Conservation (phyloP, 768 basidiomycete species). For the Solioccasus polychromus region DNA sequence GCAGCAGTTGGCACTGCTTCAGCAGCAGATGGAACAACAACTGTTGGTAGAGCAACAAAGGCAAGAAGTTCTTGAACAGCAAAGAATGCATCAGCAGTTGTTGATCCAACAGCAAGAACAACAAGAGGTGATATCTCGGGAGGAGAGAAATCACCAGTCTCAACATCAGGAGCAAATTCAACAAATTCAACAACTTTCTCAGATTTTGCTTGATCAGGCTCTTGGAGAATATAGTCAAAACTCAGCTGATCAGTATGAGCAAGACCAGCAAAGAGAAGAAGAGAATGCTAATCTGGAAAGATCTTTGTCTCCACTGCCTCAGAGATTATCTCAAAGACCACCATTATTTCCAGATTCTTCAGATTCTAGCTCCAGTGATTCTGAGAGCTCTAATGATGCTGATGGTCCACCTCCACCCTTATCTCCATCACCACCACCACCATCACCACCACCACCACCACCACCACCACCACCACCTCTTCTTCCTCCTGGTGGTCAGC, state of each 20-base stretch:
- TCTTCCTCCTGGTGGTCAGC: slow-evolving; percentile 8
- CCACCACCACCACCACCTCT: neutral
- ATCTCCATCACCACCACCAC: neutral
- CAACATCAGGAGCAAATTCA: too few relatives aligned
- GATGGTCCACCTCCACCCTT: too few relatives aligned
- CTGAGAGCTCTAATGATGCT: too few relatives aligned
- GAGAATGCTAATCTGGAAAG: too few relatives aligned
- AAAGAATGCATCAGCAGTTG: neutral
- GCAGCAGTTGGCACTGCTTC: neutral
- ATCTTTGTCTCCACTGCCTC: too few relatives aligned
- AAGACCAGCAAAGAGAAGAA: too few relatives aligned
- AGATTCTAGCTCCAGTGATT: too few relatives aligned
- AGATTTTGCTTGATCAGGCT: neutral
- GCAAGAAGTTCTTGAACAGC: neutral
- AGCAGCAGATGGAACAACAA: neutral
- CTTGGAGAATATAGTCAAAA: neutral
- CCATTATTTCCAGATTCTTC: too few relatives aligned
- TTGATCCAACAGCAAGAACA: neutral
- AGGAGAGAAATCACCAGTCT: too few relatives aligned
- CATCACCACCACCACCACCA: neutral
- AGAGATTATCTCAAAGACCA: too few relatives aligned
- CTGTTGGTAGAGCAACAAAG: neutral
- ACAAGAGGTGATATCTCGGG: neutral
- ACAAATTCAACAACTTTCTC: neutral
- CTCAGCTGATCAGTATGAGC: neutral